Base-by-base conservation (phyloP, 495 filamentous ascomycete genomes). In the Chaetomidium leptoderma region DNA sequence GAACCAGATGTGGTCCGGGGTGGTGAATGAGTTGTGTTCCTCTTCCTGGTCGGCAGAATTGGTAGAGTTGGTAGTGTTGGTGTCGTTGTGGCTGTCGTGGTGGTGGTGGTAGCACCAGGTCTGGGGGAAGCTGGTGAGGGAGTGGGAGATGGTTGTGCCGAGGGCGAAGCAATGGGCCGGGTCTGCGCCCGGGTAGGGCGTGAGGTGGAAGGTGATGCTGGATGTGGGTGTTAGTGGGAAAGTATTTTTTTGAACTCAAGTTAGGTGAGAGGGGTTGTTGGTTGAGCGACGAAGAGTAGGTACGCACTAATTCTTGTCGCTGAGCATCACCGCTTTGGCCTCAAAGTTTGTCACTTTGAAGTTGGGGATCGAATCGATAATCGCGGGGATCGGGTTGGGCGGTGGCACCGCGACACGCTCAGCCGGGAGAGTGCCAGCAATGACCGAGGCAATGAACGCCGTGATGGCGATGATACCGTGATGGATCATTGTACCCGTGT, bases 131-230 rank as follows among this genome's bases (percentile, higher is more conserved):
- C 29, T 50, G 51, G 29, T 26, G n/a, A 70, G 37, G 2, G 47
- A 13, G 24, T 63, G 58, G 7, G 23, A 16, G n/a, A 51, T 19
- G 13, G 60, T 62, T 3, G 68, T 70, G 44, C 66, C 64, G n/a
- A 68, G 16, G 10, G 46, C 47, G 33, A 43, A 37, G 40, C 68
- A 68, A 48, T 64, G 53, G 0, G 62, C 35, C 6, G 16, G n/a
- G 21, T 29, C 0, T 16, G 35, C 35, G 17, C 40, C 26, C 7
- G 51, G 52, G 40, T 26, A 51, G n/a, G 57, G 50, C 29, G 42
- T 42, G 11, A 70, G 45, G 60, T 63, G 39, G 56, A 70, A 70
- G 44, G 33, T 51, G 45, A 64, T 63, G 59, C 67, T 68, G 23
- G 21, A 32, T 10, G 39, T 21, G 0, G 10, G 35, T 26, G 39